Evolutionary conservation across 257 asterid species (phyloP).

Genomic region (Penstemon eatonii): DNA sequence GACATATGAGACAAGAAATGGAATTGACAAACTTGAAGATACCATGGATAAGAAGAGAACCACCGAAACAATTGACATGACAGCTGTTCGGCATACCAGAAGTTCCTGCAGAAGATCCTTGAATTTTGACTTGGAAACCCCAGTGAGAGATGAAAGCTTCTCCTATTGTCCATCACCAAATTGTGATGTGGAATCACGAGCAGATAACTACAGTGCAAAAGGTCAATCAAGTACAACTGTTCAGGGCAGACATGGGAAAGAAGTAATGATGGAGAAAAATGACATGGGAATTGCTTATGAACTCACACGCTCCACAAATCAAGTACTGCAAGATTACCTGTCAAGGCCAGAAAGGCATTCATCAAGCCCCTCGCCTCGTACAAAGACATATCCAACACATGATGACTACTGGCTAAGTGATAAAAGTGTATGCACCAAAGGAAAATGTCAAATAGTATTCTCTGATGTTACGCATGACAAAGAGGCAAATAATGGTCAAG

Average conservation of each 20-base stretch:
- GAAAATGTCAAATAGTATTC: slow-evolving; percentile 67
- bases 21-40: slow-evolving; percentile 33
- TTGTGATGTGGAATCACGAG: slow-evolving; percentile 30
- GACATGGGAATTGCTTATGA: too few species aligned
- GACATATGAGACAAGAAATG: slow-evolving; percentile 39
- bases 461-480: slow-evolving; percentile 69
- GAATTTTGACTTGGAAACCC: slow-evolving; percentile 49
- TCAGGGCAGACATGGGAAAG: slow-evolving; percentile 30
- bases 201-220: slow-evolving; percentile 28
- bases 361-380: slow-evolving; percentile 29
- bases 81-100: slow-evolving; percentile 34
- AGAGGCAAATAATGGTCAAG: slow-evolving; percentile 38
- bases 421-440: slow-evolving; percentile 43
- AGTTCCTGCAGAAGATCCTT: slow-evolving; percentile 67
- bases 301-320: slow-evolving; percentile 27
- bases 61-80: slow-evolving; percentile 27
- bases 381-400: slow-evolving; percentile 32
- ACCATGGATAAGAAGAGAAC: slow-evolving; percentile 37
- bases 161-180: slow-evolving; percentile 30
- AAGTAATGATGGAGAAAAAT: background rate
- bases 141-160: slow-evolving; percentile 41
- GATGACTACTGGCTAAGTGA: slow-evolving; percentile 29
- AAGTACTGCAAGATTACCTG: slow-evolving; percentile 28
- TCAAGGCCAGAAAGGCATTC: slow-evolving; percentile 33
- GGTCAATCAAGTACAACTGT: slow-evolving; percentile 36